Evolutionary conservation across 139 green algal genomes (phyloP).

Genomic region (Tetradesmus lagerheimii): DNA sequence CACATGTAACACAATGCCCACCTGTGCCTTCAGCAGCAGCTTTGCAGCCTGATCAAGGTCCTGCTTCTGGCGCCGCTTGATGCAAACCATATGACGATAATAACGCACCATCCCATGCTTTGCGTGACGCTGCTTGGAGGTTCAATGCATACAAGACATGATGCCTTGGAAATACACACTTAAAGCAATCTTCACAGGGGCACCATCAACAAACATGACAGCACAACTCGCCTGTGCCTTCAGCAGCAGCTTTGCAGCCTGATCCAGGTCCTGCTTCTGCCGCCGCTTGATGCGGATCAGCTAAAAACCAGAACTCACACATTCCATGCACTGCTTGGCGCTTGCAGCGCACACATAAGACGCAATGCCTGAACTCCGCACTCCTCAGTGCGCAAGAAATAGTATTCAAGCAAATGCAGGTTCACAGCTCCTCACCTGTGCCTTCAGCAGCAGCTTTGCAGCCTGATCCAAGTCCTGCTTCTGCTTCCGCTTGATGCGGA

Average conservation of each 20-base stretch:
- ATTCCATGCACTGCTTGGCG: background rate
- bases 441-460: conserved; percentile 30
- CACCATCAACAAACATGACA: too few relatives aligned
- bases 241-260: conserved; percentile 41
- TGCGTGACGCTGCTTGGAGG: too few relatives aligned
- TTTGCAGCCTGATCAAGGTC: conserved; percentile 51
- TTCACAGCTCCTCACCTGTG: conserved; percentile 3
- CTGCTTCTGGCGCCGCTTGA: conserved; percentile 14
- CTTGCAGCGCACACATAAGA: background rate
- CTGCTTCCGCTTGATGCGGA: background rate
- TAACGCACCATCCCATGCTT: too few relatives aligned
- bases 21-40: conserved; percentile 36
- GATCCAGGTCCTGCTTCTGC: conserved; percentile 41
- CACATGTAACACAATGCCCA: too few relatives aligned
- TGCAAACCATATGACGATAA: too few relatives aligned
- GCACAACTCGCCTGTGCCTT: background rate
- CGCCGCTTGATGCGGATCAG: background rate
- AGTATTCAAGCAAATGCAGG: too few relatives aligned
- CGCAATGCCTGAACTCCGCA: too few relatives aligned
- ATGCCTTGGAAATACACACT: too few relatives aligned
- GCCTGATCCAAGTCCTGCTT: conserved; percentile 48
- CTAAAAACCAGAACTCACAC: background rate
- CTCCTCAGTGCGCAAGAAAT: too few relatives aligned
- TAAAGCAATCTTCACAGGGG: too few relatives aligned
- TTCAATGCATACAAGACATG: too few relatives aligned